Percentiles rank a stretch among this genome's conserved stretches.
Evolutionary conservation across 768 basidiomycete genomes (phyloP).

Genomic region (Baorangia bicolor): DNA sequence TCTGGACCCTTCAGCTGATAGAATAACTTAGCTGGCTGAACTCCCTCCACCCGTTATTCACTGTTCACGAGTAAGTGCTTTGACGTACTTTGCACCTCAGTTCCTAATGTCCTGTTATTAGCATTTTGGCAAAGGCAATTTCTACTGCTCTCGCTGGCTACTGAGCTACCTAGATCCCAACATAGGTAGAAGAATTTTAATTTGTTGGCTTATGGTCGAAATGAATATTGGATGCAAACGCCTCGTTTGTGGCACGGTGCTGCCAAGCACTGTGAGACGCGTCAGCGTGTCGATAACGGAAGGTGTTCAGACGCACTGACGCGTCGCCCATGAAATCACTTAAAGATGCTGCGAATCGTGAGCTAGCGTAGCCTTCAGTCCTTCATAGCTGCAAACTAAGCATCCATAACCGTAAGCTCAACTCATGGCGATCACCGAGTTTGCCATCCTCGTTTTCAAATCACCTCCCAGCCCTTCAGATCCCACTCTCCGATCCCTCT

Average conservation of each 20-base stretch:
- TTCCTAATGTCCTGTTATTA: conserved; percentile 21
- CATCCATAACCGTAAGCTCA: neutral
- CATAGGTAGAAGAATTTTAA: conserved; percentile 2
- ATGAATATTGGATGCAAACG: neutral
- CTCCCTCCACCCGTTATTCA: conserved; percentile 58
- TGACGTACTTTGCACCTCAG: neutral
- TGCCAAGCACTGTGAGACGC: neutral
- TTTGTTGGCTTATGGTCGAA: neutral
- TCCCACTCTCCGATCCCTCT: conserved; percentile 26
- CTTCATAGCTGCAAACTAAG: neutral
- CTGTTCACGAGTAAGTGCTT: conserved; percentile 54
- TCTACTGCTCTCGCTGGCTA: conserved; percentile 44
- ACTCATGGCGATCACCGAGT: conserved; percentile 45
- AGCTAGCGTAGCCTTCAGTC: neutral
- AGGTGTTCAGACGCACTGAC: neutral
- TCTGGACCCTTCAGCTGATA: neutral
- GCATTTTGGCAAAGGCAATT: conserved; percentile 52
- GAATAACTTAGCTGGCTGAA: conserved; percentile 53
- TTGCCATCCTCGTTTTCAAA: conserved; percentile 38
- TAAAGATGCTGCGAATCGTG: neutral
- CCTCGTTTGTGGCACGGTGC: neutral
- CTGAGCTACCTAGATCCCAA: conserved; percentile 5
- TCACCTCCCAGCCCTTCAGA: conserved; percentile 32
- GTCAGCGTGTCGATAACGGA: neutral
- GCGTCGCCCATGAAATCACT: neutral